These are phyloP conservation scores for Mucor sp. DNA, from an alignment of 371 early-diverging fungal species.

Conservation along the genomic window DNA sequence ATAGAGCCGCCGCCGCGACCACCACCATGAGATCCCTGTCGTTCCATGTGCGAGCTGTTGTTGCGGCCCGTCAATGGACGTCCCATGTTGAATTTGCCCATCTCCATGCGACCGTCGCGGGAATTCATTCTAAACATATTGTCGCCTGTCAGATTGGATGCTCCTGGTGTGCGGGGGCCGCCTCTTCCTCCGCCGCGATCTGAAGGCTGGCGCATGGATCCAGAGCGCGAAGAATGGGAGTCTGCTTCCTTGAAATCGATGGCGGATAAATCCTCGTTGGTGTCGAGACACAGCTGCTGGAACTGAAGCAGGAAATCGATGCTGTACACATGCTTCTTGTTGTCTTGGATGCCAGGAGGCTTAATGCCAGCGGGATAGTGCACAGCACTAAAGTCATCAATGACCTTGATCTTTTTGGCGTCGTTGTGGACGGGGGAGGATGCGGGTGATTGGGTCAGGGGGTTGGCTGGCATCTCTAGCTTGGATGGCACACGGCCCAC, in stretches of 20 bases:
- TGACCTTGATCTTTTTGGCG: conserved; percentile 7
- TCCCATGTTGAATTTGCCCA: conserved; percentile 57
- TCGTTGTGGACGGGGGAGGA: conserved; percentile 17
- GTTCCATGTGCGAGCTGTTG: conserved; percentile 47
- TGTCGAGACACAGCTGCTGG: conserved; percentile 62
- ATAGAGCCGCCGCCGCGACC: conserved; percentile 26
- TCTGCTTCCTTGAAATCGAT: conserved; percentile 21
- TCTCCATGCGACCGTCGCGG: conserved; percentile 44
- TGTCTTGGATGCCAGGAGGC: conserved; percentile 18
- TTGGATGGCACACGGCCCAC: conserved; percentile 4
- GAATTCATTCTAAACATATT: conserved; percentile 50
- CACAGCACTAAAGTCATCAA: conserved; percentile 36
- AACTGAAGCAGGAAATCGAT: conserved; percentile 82
- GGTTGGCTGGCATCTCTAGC: not conserved
- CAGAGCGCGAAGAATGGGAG: conserved; percentile 16
- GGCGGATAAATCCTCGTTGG: conserved; percentile 68
- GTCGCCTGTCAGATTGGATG: conserved; percentile 34
- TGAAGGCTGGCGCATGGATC: conserved; percentile 48
- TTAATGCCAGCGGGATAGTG: conserved; percentile 46
- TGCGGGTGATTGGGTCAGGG: conserved; percentile 10
- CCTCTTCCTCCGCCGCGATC: conserved; percentile 53
- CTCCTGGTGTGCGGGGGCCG: conserved; percentile 47
- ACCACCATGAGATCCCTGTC: conserved; percentile 33
- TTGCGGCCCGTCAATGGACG: conserved; percentile 49
- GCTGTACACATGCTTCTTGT: conserved; percentile 56